A percentile compares a stretch with the other conserved stretches of the same genome.
Evolutionary conservation across 768 basidiomycete genomes (phyloP).

Genomic region (Leccinum olivaceopallidum): DNA sequence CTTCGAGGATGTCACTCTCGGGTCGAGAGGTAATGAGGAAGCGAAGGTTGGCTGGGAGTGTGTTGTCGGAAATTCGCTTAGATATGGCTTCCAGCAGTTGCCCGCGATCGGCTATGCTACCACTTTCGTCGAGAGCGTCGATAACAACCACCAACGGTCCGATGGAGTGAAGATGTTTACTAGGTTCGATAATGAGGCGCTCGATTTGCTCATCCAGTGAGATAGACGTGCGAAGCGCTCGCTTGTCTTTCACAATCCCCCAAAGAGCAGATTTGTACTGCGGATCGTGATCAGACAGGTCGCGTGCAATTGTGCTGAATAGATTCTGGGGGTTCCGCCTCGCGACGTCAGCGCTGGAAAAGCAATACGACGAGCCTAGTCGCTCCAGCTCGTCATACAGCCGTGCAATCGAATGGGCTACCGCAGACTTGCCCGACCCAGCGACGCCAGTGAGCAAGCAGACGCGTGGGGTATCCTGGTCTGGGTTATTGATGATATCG

Average conservation of each 20-base stretch:
- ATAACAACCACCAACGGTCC: neutral
- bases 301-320: neutral
- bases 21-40: neutral
- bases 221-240: neutral
- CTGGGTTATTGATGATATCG: neutral
- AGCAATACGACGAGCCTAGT: neutral
- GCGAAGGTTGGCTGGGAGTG: neutral
- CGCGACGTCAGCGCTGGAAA: neutral
- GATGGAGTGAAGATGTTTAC: fast-evolving
- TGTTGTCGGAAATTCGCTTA: neutral
- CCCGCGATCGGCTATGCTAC: fast-evolving
- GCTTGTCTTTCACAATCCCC: neutral
- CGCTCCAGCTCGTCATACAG: neutral
- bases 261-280: neutral
- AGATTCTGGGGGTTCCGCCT: neutral
- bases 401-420: neutral
- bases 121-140: neutral
- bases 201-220: neutral
- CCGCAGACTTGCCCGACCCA: neutral
- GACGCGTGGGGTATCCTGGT: neutral
- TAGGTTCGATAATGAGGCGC: neutral
- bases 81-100: neutral
- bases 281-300: neutral
- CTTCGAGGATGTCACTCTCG: neutral
- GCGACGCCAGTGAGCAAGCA: neutral